These are phyloP conservation scores for Plasmodium adleri DNA, from an alignment of 169 alveolate genomes.

Conservation along the genomic window DNA sequence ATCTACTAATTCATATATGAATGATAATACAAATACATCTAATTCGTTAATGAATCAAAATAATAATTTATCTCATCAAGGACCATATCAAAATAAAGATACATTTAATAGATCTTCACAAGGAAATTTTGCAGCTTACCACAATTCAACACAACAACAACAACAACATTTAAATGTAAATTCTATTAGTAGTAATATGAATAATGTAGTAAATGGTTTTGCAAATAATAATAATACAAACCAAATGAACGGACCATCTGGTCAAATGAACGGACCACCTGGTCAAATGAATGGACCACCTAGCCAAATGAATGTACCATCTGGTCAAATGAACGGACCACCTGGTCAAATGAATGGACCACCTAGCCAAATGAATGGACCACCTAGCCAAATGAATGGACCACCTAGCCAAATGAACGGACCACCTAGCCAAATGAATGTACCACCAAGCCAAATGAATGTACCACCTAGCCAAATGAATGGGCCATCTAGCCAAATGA, in stretches of 20 bases:
- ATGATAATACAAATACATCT: background rate
- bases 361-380: background rate
- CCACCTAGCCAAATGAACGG: no score
- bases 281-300: background rate
- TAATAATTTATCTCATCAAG: background rate
- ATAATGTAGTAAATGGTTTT: background rate
- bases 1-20: background rate
- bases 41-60: background rate
- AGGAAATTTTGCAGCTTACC: background rate
- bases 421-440: background rate
- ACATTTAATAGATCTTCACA: conserved; percentile 1
- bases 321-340: background rate
- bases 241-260: background rate
- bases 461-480: background rate
- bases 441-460: background rate
- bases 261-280: background rate
- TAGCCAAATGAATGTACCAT: conserved; percentile 13
- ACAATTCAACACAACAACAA: background rate
- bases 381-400: background rate
- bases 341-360: conserved; percentile 21
- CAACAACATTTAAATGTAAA: background rate
- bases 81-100: conserved; percentile 1
- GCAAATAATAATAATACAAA: conserved; percentile 3
- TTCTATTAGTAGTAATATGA: background rate
- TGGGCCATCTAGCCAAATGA: conserved; percentile 21